Evolutionary conservation across 2,329 filamentous ascomycete species (phyloP).

Genomic region (Raffaelea ambrosiae): DNA sequence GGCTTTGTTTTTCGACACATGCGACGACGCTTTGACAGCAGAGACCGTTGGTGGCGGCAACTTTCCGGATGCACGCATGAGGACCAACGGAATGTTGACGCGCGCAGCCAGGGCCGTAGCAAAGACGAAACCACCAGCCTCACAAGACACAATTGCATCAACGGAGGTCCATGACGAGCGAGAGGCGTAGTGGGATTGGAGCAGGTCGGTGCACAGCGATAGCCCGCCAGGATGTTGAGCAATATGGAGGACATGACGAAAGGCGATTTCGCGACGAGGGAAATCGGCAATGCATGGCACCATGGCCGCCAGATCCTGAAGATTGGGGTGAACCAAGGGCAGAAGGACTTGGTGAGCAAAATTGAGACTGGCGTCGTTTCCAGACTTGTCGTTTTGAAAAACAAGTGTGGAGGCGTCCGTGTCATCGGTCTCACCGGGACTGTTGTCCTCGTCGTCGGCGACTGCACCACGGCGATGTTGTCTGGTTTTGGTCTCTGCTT

Average conservation of each 20-base stretch:
- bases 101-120: constrained; percentile 39
- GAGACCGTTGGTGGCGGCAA: constrained; percentile 48
- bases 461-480: not conserved
- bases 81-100: constrained; percentile 32
- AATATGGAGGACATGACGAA: constrained; percentile 51
- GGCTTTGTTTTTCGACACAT: constrained; percentile 25
- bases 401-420: not conserved
- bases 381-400: constrained; percentile 15
- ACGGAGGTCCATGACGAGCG: constrained; percentile 22
- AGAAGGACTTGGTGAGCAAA: constrained; percentile 35
- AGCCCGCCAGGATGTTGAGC: constrained; percentile 42
- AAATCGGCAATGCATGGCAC: constrained; percentile 39
- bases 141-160: constrained; percentile 40
- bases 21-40: constrained; percentile 31
- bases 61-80: constrained; percentile 49
- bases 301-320: constrained; percentile 40
- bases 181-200: too few relatives aligned
- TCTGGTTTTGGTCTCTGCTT: constrained; percentile 28
- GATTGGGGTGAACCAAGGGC: constrained; percentile 35
- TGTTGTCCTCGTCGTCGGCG: not conserved
- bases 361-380: constrained; percentile 23
- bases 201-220: constrained; percentile 38
- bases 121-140: constrained; percentile 48
- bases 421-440: too few relatives aligned
- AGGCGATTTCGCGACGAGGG: constrained; percentile 40